Evolutionary conservation across 2,329 filamentous ascomycete genomes (phyloP).

Genomic region (Fusarium anthophilum): DNA sequence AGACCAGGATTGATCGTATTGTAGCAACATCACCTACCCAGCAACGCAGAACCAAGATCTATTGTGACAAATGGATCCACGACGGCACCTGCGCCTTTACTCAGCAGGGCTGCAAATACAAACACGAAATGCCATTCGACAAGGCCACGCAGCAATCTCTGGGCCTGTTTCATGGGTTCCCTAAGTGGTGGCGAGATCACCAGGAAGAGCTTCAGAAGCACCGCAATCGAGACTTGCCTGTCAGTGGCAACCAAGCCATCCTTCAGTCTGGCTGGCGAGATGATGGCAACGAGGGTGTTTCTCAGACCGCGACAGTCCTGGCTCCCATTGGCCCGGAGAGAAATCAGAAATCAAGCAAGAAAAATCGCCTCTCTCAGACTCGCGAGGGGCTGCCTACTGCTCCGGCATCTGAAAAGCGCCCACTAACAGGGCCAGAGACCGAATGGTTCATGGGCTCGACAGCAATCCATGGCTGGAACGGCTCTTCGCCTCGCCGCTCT

Average conservation of each 20-base stretch:
- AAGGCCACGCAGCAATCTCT: constrained; percentile 71
- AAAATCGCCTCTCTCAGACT: constrained; percentile 1
- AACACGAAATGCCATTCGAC: constrained; percentile 87
- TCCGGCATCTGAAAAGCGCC: constrained; percentile 42
- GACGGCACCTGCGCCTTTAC: constrained; percentile 85
- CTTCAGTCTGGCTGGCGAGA: constrained; percentile 22
- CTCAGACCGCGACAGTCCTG: neutral
- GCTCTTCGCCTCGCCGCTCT: constrained; percentile 22
- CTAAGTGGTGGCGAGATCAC: constrained; percentile 67
- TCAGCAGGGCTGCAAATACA: constrained; percentile 87
- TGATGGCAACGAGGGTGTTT: constrained; percentile 11
- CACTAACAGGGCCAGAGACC: constrained; percentile 43
- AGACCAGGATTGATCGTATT: constrained; percentile 50
- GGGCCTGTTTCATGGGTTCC: constrained; percentile 75
- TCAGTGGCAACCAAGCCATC: neutral
- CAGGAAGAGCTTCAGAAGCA: constrained; percentile 55
- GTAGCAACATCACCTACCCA: constrained; percentile 47
- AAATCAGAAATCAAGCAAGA: constrained; percentile 5
- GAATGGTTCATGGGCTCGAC: constrained; percentile 18
- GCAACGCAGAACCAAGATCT: constrained; percentile 70
- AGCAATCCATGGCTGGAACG: constrained; percentile 16
- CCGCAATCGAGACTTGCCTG: constrained; percentile 1
- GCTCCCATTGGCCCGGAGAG: constrained; percentile 31
- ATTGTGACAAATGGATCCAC: constrained; percentile 91
- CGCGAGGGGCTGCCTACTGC: constrained; percentile 44